These are phyloP conservation scores for Russula ochroleuca DNA, from an alignment of 768 basidiomycete genomes.

Conservation along the genomic window DNA sequence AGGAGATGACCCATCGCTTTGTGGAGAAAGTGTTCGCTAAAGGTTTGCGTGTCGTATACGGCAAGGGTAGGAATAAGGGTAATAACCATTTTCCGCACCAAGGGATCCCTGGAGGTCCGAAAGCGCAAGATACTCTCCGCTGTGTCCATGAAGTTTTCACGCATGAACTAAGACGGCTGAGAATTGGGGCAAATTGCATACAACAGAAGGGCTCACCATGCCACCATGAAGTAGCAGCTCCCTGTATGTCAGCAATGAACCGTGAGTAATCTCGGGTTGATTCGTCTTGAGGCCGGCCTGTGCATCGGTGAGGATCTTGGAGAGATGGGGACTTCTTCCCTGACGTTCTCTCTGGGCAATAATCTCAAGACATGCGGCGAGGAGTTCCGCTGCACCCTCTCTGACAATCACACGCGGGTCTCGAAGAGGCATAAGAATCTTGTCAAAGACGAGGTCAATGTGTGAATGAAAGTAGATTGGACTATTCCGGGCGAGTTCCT, in stretches of 20 bases:
- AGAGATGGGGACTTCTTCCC: constrained; percentile 58
- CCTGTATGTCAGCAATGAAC: constrained; percentile 85
- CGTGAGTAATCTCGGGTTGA: constrained; percentile 87
- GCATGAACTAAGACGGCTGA: constrained; percentile 63
- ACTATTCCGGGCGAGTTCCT: constrained; percentile 88
- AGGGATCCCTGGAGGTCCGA: constrained; percentile 78
- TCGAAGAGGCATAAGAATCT: constrained; percentile 84
- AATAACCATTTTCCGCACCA: constrained; percentile 92
- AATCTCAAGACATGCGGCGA: constrained; percentile 91
- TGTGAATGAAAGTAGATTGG: constrained; percentile 84
- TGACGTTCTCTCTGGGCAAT: constrained; percentile 70
- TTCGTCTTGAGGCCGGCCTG: constrained; percentile 73
- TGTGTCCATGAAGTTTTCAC: constrained; percentile 77
- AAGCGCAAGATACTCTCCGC: constrained; percentile 89
- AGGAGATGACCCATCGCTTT: constrained; percentile 91
- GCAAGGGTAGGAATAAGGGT: constrained; percentile 93
- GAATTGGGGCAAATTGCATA: background rate
- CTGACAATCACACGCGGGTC: constrained; percentile 87
- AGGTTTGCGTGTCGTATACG: constrained; percentile 89
- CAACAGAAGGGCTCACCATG: constrained; percentile 54
- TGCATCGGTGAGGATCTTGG: constrained; percentile 85
- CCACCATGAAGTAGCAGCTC: constrained; percentile 91
- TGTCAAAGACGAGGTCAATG: constrained; percentile 84
- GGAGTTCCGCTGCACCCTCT: constrained; percentile 87
- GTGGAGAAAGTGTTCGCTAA: constrained; percentile 86